Percentiles rank a stretch among this genome's conserved stretches.
Conservation (phyloP, 1,284 basidiomycete genomes). For the Austroboletus niveus region DNA sequence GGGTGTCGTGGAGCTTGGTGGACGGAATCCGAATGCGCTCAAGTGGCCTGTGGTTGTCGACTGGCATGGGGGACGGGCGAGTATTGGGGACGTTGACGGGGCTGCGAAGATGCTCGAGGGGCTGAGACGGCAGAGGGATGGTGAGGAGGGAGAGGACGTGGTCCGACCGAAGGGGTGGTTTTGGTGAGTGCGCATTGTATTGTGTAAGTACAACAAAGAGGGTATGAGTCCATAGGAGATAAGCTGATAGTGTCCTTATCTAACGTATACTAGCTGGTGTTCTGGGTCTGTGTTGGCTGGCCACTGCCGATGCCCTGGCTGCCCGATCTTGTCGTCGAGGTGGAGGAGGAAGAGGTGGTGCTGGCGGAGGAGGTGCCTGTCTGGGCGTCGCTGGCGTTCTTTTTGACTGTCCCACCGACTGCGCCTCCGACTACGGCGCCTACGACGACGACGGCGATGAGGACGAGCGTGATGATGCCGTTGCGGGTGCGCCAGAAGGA, state of each 20-base stretch:
- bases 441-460: conserved; percentile 43
- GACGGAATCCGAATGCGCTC: conserved; percentile 53
- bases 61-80: conserved; percentile 67
- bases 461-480: conserved; percentile 38
- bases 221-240: no score
- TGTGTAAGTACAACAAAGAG: no score
- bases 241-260: no score
- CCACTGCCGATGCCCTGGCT: neutral
- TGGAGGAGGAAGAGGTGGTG: neutral
- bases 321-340: neutral
- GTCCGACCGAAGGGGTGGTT: conserved; percentile 55
- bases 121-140: conserved; percentile 61
- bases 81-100: conserved; percentile 64
- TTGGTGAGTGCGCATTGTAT: conserved; percentile 20
- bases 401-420: conserved; percentile 49
- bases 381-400: conserved; percentile 18
- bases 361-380: neutral
- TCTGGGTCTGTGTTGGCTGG: no score
- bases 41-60: conserved; percentile 81
- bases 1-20: conserved; percentile 50
- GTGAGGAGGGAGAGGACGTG: conserved; percentile 60
- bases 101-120: conserved; percentile 63
- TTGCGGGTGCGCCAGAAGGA: conserved; percentile 34
- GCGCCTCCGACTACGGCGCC: conserved; percentile 60
- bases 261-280: no score